phyloP scores from a whole-genome alignment of 1,284 basidiomycete species.

The Moesziomyces globuligerus region DNA sequence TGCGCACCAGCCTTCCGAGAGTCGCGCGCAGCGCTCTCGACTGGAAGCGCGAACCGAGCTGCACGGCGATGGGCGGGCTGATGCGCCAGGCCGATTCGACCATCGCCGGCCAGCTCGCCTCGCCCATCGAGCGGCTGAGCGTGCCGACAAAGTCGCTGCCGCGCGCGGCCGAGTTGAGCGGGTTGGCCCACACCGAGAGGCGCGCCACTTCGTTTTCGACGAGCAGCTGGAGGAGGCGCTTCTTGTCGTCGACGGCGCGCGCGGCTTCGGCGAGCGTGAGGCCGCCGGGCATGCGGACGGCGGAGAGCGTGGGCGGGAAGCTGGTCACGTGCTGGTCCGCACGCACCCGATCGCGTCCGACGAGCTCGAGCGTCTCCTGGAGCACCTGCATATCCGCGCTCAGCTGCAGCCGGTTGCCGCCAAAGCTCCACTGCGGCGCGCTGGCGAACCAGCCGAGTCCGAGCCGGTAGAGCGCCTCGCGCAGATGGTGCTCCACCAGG shows the following conservation, averaged over 20 bases:
- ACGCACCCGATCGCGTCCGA: conserved; percentile 79
- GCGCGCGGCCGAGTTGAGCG: conserved; percentile 76
- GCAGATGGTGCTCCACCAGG: conserved; percentile 80
- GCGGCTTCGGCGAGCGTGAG: conserved; percentile 47
- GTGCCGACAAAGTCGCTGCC: conserved; percentile 68
- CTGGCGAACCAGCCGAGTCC: conserved; percentile 87
- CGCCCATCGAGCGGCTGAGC: conserved; percentile 68
- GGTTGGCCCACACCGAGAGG: conserved; percentile 90
- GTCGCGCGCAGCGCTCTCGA: conserved; percentile 75
- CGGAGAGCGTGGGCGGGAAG: conserved; percentile 46
- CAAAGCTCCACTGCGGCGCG: conserved; percentile 81
- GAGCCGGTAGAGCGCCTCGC: conserved; percentile 80
- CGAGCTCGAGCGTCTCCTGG: conserved; percentile 81
- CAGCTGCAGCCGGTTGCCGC: conserved; percentile 87
- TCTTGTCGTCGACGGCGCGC: conserved; percentile 33
- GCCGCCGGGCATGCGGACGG: conserved; percentile 44
- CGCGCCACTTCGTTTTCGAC: conserved; percentile 90
- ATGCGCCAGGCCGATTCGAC: conserved; percentile 84
- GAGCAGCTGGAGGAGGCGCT: conserved; percentile 75
- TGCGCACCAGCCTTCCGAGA: conserved; percentile 79
- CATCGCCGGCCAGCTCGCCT: conserved; percentile 78
- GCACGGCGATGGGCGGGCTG: conserved; percentile 82
- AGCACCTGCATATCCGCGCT: conserved; percentile 87
- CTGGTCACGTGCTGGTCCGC: conserved; percentile 64
- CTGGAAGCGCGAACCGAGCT: conserved; percentile 88